These are phyloP conservation scores for Xylariales sp. DNA, from an alignment of 2,329 filamentous ascomycete genomes.

Conservation along the genomic window DNA sequence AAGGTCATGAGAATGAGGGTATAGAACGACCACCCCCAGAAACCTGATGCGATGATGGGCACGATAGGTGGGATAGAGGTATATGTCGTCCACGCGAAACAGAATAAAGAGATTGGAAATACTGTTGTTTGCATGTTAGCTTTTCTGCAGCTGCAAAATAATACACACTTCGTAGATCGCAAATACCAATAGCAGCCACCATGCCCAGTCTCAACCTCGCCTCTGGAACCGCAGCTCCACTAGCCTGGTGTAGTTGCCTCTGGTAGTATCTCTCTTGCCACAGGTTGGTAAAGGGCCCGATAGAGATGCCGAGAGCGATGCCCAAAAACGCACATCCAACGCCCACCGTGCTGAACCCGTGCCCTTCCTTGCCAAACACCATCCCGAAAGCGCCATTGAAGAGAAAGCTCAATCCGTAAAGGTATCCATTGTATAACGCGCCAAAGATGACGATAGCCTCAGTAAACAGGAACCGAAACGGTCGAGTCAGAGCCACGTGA, in stretches of 20 bases:
- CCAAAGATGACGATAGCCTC: conserved; percentile 43
- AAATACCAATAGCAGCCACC: conserved; percentile 30
- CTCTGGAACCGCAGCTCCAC: conserved; percentile 32
- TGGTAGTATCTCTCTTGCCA: conserved; percentile 39
- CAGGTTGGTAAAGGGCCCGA: conserved; percentile 37
- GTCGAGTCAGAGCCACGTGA: conserved; percentile 35
- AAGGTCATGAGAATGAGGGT: conserved; percentile 45
- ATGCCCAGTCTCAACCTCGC: conserved; percentile 34
- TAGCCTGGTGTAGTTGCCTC: conserved; percentile 21
- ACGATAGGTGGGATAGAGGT: conserved; percentile 33
- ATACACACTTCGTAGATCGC: background rate
- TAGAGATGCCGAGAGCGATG: conserved; percentile 30
- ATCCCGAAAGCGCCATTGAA: conserved; percentile 45
- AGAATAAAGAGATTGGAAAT: conserved; percentile 27
- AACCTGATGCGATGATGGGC: conserved; percentile 41
- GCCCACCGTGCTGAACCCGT: conserved; percentile 32
- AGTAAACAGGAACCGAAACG: conserved; percentile 39
- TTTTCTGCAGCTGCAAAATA: background rate
- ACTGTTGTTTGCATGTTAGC: conserved; percentile 7
- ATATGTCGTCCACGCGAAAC: conserved; percentile 29
- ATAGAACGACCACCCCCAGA: conserved; percentile 48
- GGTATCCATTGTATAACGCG: conserved; percentile 43
- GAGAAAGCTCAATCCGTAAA: conserved; percentile 43
- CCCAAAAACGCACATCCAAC: conserved; percentile 35
- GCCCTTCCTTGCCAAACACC: conserved; percentile 40